Evolutionary conservation across 1,284 basidiomycete genomes (phyloP), one percentile per base, ranked within the genome.

Genomic region (Dichomitus squalens): DNA sequence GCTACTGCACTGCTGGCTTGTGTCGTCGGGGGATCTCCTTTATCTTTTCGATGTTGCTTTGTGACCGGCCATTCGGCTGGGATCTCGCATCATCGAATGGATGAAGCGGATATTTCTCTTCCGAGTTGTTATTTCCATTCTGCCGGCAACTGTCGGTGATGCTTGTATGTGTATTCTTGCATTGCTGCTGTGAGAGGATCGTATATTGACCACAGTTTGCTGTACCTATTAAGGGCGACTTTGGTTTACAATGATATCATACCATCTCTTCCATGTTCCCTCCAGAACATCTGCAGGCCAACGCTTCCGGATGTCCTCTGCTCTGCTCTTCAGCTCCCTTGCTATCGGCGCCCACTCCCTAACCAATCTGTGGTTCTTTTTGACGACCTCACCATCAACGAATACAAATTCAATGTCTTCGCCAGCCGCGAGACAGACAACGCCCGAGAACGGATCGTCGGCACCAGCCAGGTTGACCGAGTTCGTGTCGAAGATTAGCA

Each of bases 301-400:
- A 66, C 63, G 85, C 34, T 79, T 76, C 6, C 76, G 83, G 44
- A 77, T 77, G 23, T 81, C 81, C 14, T 77, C 76, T n/a, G 73
- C 78, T 1, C 68, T 74, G 47, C 79, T 79, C 82, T 31, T 75
- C 76, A 60, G 76, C 76, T 60, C 86, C 81, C 14, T 58, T 41
- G 68, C 70, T 1, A 70, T 64, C 12, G 60, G 59, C 6, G 49
- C 73, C 75, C 44, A 71, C 65, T 60, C 64, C 43, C 63, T 64
- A 43, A 62, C 66, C 25, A 69, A 58, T 39, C 65, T 69, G 2
- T 64, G 64, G 40, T 65, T 58, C 18, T 60, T 59, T 56, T 72
- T 72, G 39, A 73, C 65, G 21, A 73, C 62, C 52, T 74, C 71
- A 8, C 73, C 73, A 35, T 73, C 63, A 9, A 74, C 71, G 23